These are phyloP conservation scores for Fusarium sublunatum DNA, from an alignment of 2,329 filamentous ascomycete species.

Conservation along the genomic window DNA sequence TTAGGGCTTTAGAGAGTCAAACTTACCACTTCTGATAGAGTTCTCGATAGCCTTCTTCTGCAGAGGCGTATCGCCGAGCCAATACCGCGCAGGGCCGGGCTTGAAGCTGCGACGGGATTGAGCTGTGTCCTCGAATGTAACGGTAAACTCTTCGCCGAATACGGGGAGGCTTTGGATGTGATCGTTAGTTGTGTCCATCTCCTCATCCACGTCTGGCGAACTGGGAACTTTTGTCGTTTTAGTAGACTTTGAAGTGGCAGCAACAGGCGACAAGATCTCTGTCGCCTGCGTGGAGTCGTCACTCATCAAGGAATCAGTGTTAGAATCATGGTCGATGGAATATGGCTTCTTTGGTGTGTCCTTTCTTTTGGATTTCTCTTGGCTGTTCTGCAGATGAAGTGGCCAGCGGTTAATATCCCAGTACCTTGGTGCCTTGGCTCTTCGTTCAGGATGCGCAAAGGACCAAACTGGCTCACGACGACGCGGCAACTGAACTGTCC, in stretches of 20 bases:
- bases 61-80: slow-evolving; percentile 47
- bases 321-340: no score
- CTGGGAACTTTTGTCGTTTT: neutral
- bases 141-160: slow-evolving; percentile 12
- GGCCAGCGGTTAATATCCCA: slow-evolving; percentile 64
- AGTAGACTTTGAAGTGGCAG: neutral
- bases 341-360: no score
- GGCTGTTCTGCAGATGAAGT: slow-evolving; percentile 51
- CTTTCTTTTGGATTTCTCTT: slow-evolving; percentile 35
- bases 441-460: slow-evolving; percentile 46
- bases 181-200: neutral
- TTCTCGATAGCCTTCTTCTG: slow-evolving; percentile 46
- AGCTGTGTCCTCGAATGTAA: slow-evolving; percentile 32
- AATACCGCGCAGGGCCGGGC: slow-evolving; percentile 43
- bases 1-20: neutral
- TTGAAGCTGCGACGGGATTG: slow-evolving; percentile 38
- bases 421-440: slow-evolving; percentile 46
- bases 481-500: slow-evolving; percentile 23
- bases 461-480: slow-evolving; percentile 49
- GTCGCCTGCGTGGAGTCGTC: neutral
- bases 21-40: slow-evolving; percentile 36
- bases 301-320: no score
- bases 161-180: slow-evolving; percentile 6
- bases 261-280: neutral
- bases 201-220: neutral